Base-by-base conservation (phyloP, 331 rosid species). In the Acacia pycnantha region DNA sequence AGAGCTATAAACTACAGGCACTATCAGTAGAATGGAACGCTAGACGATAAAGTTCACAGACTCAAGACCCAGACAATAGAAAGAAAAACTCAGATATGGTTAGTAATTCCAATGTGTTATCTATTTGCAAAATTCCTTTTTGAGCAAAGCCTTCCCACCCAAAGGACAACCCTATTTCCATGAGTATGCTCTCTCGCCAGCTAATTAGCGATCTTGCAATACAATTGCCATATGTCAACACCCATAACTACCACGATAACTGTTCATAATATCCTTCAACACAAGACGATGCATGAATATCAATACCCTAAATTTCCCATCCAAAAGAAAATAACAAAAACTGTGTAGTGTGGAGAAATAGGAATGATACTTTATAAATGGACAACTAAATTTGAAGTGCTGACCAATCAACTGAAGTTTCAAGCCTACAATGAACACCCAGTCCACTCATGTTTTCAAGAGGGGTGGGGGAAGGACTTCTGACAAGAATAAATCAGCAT, bases 401-500 rank as follows among this genome's bases (percentile, higher is more conserved):
- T 0, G 22, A 37, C 61, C 71, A 53, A 72, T 43, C 66, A 47
- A 68, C n/a, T 47, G 13, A 77, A 51, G 73, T 29, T 40, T 13
- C 43, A 47, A 24, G 53, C 31, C 26, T 35, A 6, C 16, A 78
- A 65, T n/a, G 44, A 68, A 37, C 22, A 73, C 22, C 31, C 59
- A 15, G 41, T 31, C 21, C 26, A 35, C 26, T n/a, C 40, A 12
- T 10, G 37, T 14, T 66, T 61, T 33, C 35, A 33, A 16, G 15
- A 77, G 75, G 18, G 69, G 70, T 44, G n/a, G 11, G 26, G 1
- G 7, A 27, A 35, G 11, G 56, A 24, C 29, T 33, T 75, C 26
- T 47, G 11, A 79, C 74, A 80, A 6, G 2, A 83, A 6, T 31
- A 26, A 78, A 78, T 24, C 13, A 43, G 44, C 73, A 69, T 81